Evolutionary conservation across 306 rosid genomes (phyloP).

Genomic region (Neltuma alba): DNA sequence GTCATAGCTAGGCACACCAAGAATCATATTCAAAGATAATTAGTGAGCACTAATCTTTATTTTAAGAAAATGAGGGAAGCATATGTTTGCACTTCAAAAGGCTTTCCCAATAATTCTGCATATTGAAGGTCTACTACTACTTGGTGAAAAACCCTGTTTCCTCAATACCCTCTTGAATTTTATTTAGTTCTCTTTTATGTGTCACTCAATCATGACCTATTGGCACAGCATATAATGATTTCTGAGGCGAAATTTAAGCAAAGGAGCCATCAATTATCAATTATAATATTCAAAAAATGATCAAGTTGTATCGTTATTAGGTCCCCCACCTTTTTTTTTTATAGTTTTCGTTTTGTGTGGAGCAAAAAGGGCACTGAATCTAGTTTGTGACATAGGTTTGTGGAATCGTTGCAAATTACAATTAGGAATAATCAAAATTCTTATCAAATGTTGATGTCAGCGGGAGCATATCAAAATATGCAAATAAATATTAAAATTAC

Average conservation of each 20-base stretch:
- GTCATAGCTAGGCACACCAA: background rate
- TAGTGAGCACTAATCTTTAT: background rate
- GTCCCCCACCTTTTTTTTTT: no score
- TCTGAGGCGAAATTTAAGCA: background rate
- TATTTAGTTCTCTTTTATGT: background rate
- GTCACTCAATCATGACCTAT: background rate
- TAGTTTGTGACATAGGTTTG: background rate
- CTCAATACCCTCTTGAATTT: background rate
- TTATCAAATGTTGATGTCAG: no score
- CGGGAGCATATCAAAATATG: background rate
- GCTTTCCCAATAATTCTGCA: background rate
- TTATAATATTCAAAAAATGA: background rate
- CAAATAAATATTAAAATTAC: no score
- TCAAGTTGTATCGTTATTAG: background rate
- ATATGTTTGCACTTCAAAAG: conserved; percentile 10
- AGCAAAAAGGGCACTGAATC: background rate
- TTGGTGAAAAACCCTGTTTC: background rate
- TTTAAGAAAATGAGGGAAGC: no score
- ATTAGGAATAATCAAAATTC: no score
- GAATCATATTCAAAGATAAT: background rate
- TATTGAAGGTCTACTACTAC: background rate
- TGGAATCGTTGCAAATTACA: background rate
- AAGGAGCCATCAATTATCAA: no score
- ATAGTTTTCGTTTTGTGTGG: background rate
- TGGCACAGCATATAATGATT: background rate